These are phyloP conservation scores for Alloteropsis angusta DNA, from an alignment of 202 grass and related monocot genomes.

Conservation along the genomic window DNA sequence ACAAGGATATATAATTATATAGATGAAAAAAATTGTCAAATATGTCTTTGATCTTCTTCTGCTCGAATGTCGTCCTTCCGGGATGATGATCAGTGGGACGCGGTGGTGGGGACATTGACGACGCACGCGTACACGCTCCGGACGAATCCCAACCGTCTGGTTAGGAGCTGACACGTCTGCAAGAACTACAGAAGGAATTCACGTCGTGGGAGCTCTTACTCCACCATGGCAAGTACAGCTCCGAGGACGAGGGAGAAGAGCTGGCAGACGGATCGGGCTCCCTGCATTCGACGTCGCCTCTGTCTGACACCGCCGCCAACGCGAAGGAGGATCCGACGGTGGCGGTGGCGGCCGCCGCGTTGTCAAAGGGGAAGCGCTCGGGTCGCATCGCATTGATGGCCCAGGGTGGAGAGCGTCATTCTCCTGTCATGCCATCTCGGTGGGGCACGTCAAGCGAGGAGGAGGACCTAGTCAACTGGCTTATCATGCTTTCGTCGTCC, in stretches of 20 bases:
- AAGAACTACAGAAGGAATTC: constrained; percentile 72
- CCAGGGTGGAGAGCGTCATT: neutral
- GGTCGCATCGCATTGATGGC: constrained; percentile 24
- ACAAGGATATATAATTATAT: no score
- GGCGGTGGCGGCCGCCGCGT: constrained; percentile 16
- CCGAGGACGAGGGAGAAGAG: constrained; percentile 27
- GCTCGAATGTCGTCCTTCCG: no score
- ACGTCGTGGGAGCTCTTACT: constrained; percentile 59
- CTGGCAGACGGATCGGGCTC: constrained; percentile 14
- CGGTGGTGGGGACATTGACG: neutral
- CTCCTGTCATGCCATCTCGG: neutral
- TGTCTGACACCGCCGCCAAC: constrained; percentile 2
- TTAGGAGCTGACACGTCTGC: constrained; percentile 49
- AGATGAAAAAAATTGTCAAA: no score
- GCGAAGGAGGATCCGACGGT: constrained; percentile 23
- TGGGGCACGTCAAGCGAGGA: constrained; percentile 28
- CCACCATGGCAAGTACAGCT: constrained; percentile 48
- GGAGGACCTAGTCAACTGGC: constrained; percentile 56
- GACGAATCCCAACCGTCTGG: constrained; percentile 41
- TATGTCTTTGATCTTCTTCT: no score
- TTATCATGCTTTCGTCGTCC: constrained; percentile 59
- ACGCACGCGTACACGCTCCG: constrained; percentile 63
- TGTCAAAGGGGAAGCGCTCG: constrained; percentile 60
- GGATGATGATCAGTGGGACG: constrained; percentile 20
- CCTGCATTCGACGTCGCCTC: constrained; percentile 6